Evolutionary conservation across 208 protist species (phyloP), one percentile per base, ranked within the genome.

Genomic region (Leishmania major): DNA sequence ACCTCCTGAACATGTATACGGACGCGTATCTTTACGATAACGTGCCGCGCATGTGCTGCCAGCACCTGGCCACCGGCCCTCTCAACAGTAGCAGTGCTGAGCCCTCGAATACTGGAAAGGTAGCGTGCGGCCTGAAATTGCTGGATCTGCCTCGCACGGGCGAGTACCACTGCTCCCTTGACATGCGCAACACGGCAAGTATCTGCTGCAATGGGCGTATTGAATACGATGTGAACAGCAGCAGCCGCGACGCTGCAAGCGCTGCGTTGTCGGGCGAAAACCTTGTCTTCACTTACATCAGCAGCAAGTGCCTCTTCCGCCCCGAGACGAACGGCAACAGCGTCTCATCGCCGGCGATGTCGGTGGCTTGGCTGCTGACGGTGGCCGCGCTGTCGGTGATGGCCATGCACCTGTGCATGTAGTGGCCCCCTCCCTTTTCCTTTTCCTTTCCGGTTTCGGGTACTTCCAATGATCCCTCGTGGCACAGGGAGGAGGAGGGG

Each of bases 161-260:
- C 28, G 77, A 81, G 62, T 85, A 73, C 72, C 77, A 81, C 71
- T 85, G 82, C 72, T 45, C 43, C 3, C 13, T 84, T 22, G 28
- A 35, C 6, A 45, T 79, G 25, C 82, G 77, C 47, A 47, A 37
- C 37, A 1, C n/a, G 3, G 55, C 71, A 0, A 51, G 31, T 2
- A 67, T 85, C 25, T 85, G 82, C 82, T 85, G 82, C 64, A 85
- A 85, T 43, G 82, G 77, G 7, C 47, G 45, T 4, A 85, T 85
- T 57, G 77, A 80, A 17, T 10, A 51, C 31, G 25, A 67, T 5
- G 3, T 35, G 17, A 77, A n/a, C 31, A 62, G 19, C 15, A 64
- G 19, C n/a, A 64, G 51, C n/a, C 1, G 43, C 72, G 25, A 15
- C 35, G 28, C 13, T 75, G n/a, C 13, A 3, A 66, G 66, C 64